Conservation (phyloP, 305 asterid species). For the Rubia balearica region DNA sequence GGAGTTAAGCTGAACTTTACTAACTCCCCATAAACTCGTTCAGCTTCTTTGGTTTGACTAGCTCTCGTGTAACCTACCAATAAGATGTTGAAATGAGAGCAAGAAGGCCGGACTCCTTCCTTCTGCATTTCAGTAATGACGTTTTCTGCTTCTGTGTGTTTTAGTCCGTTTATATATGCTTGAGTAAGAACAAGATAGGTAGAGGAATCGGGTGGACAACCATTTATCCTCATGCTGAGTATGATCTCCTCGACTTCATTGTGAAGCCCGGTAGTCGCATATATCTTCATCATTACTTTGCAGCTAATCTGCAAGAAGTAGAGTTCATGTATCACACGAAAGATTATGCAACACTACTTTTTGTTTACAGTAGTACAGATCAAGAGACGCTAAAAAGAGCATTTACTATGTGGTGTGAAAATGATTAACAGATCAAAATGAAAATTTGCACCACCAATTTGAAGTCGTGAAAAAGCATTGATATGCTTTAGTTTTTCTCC, state of each 20-base stretch:
- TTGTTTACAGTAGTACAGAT: neutral
- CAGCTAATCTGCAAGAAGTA: constrained; percentile 52
- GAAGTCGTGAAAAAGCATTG: neutral
- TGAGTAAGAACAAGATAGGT: constrained; percentile 60
- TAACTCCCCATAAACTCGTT: constrained; percentile 44
- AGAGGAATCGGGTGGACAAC: constrained; percentile 48
- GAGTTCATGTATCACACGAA: neutral
- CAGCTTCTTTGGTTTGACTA: constrained; percentile 55
- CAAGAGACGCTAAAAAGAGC: neutral
- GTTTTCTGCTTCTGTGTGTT: constrained; percentile 52
- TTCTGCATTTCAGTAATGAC: constrained; percentile 48
- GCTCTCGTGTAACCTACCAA: constrained; percentile 45
- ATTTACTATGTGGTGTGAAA: neutral
- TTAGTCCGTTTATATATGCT: constrained; percentile 42
- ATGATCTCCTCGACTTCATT: constrained; percentile 55
- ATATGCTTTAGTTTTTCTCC: neutral
- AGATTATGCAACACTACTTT: neutral
- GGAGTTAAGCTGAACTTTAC: constrained; percentile 38
- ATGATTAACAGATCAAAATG: neutral
- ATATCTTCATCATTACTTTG: constrained; percentile 57
- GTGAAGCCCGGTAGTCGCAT: constrained; percentile 51
- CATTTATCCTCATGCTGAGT: constrained; percentile 43
- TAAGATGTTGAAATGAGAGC: constrained; percentile 57
- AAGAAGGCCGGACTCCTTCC: constrained; percentile 47
- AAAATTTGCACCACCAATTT: neutral